A percentile compares a stretch with the other conserved stretches of the same genome.
Conservation (phyloP, 2,329 filamentous ascomycete genomes). For the Mycogone perniciosa region DNA sequence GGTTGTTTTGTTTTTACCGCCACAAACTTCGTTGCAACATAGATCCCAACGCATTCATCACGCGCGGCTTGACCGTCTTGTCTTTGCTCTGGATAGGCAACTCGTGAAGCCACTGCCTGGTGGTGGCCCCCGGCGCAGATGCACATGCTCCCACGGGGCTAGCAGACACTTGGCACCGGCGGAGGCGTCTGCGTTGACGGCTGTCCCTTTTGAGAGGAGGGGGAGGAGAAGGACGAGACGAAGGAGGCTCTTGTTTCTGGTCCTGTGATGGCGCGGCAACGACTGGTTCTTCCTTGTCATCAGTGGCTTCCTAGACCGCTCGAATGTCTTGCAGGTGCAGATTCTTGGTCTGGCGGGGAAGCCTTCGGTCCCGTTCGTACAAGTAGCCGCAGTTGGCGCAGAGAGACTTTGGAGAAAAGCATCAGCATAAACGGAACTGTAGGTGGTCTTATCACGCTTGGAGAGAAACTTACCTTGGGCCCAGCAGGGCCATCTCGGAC, state of each 20-base stretch:
- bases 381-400: conserved; percentile 90
- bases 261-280: conserved; percentile 2
- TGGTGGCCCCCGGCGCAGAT: neutral
- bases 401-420: conserved; percentile 53
- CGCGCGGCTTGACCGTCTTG: conserved; percentile 11
- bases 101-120: conserved; percentile 1
- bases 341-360: conserved; percentile 52
- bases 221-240: neutral
- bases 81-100: conserved; percentile 7
- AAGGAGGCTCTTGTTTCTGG: conserved; percentile 2
- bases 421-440: conserved; percentile 8
- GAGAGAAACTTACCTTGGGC: conserved; percentile 57
- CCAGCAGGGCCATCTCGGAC: conserved; percentile 86
- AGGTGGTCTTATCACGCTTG: too few relatives aligned
- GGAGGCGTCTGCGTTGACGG: neutral
- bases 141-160: neutral
- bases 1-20: too few relatives aligned
- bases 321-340: conserved; percentile 31
- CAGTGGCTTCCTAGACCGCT: conserved; percentile 23
- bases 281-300: conserved; percentile 1
- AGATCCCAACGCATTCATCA: conserved; percentile 19
- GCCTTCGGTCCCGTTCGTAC: conserved; percentile 78
- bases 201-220: conserved; percentile 2
- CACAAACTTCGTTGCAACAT: conserved; percentile 15
- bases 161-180: too few relatives aligned